Evolutionary conservation across 805 yeast genomes (phyloP).

Genomic region (Jamesozyma rosinii): DNA sequence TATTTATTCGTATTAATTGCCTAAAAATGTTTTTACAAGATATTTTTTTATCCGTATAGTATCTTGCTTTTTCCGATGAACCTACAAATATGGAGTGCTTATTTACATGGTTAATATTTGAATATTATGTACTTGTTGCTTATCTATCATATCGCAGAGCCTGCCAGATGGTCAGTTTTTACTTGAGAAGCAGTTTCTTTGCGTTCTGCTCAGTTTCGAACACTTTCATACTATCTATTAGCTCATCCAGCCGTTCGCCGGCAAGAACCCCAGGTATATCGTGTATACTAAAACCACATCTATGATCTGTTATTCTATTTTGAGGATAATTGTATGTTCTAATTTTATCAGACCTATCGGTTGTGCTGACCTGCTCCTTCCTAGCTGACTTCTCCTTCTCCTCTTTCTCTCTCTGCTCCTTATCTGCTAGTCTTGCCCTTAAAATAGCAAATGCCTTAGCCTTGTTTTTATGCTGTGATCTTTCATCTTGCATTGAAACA

Average conservation of each 20-base stretch:
- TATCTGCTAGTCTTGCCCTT: conserved; percentile 76
- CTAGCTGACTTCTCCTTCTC: conserved; percentile 59
- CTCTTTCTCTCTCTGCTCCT: conserved; percentile 55
- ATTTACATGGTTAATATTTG: background rate
- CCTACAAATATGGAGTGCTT: background rate
- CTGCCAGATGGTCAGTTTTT: too few relatives aligned
- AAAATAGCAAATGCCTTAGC: conserved; percentile 83
- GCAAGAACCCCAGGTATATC: conserved; percentile 60
- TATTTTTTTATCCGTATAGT: too few relatives aligned
- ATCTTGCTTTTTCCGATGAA: too few relatives aligned
- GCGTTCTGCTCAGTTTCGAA: conserved; percentile 40
- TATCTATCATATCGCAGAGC: too few relatives aligned
- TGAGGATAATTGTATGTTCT: conserved; percentile 91
- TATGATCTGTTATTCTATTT: conserved; percentile 86
- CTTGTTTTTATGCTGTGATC: conserved; percentile 90
- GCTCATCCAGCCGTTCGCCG: conserved; percentile 49
- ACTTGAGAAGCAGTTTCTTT: conserved; percentile 28
- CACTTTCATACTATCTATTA: conserved; percentile 44
- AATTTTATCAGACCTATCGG: conserved; percentile 87
- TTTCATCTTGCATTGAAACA: conserved; percentile 86
- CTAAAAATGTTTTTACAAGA: too few relatives aligned
- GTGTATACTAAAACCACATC: conserved; percentile 73
- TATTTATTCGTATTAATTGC: too few relatives aligned
- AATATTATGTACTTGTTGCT: too few relatives aligned
- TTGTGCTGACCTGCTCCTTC: conserved; percentile 75